phyloP scores from a whole-genome alignment of 1,139 yeast species.

The Taiozyma sp. region DNA sequence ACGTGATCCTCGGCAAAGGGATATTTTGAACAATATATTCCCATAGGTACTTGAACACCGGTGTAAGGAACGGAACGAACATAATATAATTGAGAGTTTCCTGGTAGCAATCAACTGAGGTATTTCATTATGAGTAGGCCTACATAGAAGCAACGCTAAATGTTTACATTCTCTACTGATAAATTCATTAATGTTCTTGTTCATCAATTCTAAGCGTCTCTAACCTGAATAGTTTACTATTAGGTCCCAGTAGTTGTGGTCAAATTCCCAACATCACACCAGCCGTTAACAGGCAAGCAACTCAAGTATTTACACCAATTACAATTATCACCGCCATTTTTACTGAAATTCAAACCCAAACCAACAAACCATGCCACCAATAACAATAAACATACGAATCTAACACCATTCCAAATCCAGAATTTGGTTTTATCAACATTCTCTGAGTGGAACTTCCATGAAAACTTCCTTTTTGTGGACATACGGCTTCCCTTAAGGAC shows the following conservation, averaged over 20 bases:
- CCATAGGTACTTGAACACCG: no score
- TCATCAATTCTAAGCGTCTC: no score
- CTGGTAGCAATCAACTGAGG: no score
- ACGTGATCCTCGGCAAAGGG: no score
- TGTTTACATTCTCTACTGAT: no score
- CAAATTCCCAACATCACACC: constrained; percentile 63
- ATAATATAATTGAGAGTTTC: no score
- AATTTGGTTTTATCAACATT: constrained; percentile 25
- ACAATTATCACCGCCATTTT: constrained; percentile 43
- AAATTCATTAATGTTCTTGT: no score
- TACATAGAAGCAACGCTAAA: no score
- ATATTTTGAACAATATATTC: no score
- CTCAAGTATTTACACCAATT: constrained; percentile 71
- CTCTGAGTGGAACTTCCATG: constrained; percentile 1
- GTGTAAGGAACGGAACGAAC: no score
- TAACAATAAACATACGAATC: constrained; percentile 42
- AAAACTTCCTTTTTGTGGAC: constrained; percentile 14
- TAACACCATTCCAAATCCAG: constrained; percentile 44
- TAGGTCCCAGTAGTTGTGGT: constrained; percentile 3
- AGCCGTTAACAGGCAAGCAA: constrained; percentile 65
- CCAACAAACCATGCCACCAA: constrained; percentile 46
- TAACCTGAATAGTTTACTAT: neutral
- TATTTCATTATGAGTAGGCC: no score
- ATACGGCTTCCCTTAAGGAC: constrained; percentile 24
- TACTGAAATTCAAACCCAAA: constrained; percentile 44